phyloP scores from a whole-genome alignment of 2,329 filamentous ascomycete species.

The Orbilia javanica region DNA sequence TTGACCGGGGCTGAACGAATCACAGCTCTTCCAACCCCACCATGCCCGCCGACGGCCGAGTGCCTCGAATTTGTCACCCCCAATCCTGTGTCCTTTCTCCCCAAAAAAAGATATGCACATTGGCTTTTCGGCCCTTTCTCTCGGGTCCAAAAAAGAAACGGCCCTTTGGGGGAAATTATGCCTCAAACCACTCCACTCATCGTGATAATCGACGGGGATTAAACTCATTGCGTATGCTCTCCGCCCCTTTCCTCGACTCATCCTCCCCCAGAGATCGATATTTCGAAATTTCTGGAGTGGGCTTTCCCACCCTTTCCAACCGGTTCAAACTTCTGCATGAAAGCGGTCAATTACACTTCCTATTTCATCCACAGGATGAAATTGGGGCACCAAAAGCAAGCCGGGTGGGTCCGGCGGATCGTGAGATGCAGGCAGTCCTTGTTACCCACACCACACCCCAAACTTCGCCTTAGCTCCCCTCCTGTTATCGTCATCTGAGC shows the following conservation, averaged over 20 bases:
- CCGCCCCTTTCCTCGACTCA: slow-evolving; percentile 26
- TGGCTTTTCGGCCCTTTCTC: slow-evolving; percentile 22
- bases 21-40: slow-evolving; percentile 47
- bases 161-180: background rate
- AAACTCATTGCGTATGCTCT: slow-evolving; percentile 10
- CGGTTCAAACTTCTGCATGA: slow-evolving; percentile 17
- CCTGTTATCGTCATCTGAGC: slow-evolving; percentile 57
- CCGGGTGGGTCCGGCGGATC: slow-evolving; percentile 49
- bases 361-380: slow-evolving; percentile 30
- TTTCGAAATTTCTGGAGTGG: background rate
- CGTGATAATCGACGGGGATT: slow-evolving; percentile 1
- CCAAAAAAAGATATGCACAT: slow-evolving; percentile 24
- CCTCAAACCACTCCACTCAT: slow-evolving; percentile 6
- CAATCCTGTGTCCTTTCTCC: slow-evolving; percentile 5
- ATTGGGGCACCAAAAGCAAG: slow-evolving; percentile 33
- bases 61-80: slow-evolving; percentile 17
- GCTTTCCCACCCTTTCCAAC: slow-evolving; percentile 11
- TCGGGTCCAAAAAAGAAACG: slow-evolving; percentile 7
- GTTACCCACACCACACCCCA: slow-evolving; percentile 21
- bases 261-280: background rate
- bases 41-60: slow-evolving; percentile 33
- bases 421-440: slow-evolving; percentile 27
- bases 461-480: slow-evolving; percentile 23
- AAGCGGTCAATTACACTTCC: slow-evolving; percentile 52
- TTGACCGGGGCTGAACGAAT: slow-evolving; percentile 49